Percentiles rank a stretch among this genome's conserved stretches.
Evolutionary conservation across 1,284 basidiomycete species (phyloP).

Genomic region (Moesziomyces sp.): DNA sequence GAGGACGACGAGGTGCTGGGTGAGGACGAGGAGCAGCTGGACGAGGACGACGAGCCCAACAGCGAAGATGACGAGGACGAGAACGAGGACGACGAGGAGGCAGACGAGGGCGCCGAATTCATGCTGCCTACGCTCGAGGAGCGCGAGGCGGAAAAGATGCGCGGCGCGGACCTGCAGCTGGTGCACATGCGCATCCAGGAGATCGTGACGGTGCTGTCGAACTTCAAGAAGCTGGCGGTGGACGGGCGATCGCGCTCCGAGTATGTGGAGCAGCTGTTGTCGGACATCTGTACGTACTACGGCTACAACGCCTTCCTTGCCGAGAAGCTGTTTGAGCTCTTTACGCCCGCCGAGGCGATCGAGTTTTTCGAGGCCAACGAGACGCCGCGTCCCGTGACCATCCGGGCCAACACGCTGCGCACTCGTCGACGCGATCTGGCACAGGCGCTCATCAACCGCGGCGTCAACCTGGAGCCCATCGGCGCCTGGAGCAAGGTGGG

Average conservation of each 20-base stretch:
- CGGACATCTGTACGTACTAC: conserved; percentile 78
- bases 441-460: conserved; percentile 92
- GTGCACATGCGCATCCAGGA: conserved; percentile 90
- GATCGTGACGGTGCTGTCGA: conserved; percentile 79
- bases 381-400: conserved; percentile 93
- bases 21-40: conserved; percentile 48
- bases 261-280: conserved; percentile 87
- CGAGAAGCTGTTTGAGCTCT: conserved; percentile 93
- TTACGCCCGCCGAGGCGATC: conserved; percentile 87
- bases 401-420: conserved; percentile 95
- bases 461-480: conserved; percentile 91
- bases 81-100: conserved; percentile 32
- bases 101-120: conserved; percentile 73
- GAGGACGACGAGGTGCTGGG: conserved; percentile 30
- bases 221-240: conserved; percentile 47
- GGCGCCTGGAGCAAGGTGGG: conserved; percentile 99
- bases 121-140: conserved; percentile 84
- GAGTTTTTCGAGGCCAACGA: conserved; percentile 99
- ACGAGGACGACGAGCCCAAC: conserved; percentile 19
- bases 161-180: conserved; percentile 76
- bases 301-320: conserved; percentile 97
- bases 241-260: conserved; percentile 81
- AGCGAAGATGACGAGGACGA: conserved; percentile 69
- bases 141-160: conserved; percentile 76
- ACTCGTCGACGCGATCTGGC: conserved; percentile 93